Base-by-base conservation (phyloP, 352 stramenopile species). In the Globisporangium acanthophoron region DNA sequence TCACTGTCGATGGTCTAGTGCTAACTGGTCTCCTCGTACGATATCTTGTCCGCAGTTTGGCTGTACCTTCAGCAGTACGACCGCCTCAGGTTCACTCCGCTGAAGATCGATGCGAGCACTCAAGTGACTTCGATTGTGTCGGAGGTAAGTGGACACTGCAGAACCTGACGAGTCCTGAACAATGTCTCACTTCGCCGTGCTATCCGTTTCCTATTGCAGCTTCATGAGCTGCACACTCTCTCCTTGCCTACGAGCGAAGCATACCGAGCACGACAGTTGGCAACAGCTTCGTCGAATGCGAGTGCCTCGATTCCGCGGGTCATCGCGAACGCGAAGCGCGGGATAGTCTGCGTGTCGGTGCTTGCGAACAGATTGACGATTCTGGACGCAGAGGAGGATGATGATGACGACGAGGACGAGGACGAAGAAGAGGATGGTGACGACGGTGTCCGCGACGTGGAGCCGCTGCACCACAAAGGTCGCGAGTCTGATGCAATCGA, bases 311-410 rank as follows among this genome's bases (percentile, higher is more conserved):
- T 57, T 29, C 54, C 65, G 31, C 61, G 63, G 24, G 64, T 86
- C 6, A 62, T 81, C 18, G 58, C 80, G 5, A 77, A 78, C 29
- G 80, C 70, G 15, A 72, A 76, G 61, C 71, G 78, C 50, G 80
- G 80, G 1, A 65, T 88, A 48, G 29, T 91, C 20, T 88, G 76
- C 35, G 58, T 85, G 9, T 61, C 69, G 16, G 49, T 73, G 8
- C 55, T 58, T 51, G 53, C 63, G 20, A 69, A 56, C 49, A 64
- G 69, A 29, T 70, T 91, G 48, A 62, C 59, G 31, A 61, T 91
- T 31, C 73, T 82, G 15, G 81, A 91, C 54, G 79, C 72, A 31
- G 80, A 88, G 66, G 79, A 91, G 24, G 67, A 61, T 16, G 66
- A 76, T 18, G 70, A 80, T 1, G 74, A 78, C 1, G 60, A 71